Evolutionary conservation across 768 basidiomycete genomes (phyloP).

Genomic region (Lepiota brunneoincarnata): DNA sequence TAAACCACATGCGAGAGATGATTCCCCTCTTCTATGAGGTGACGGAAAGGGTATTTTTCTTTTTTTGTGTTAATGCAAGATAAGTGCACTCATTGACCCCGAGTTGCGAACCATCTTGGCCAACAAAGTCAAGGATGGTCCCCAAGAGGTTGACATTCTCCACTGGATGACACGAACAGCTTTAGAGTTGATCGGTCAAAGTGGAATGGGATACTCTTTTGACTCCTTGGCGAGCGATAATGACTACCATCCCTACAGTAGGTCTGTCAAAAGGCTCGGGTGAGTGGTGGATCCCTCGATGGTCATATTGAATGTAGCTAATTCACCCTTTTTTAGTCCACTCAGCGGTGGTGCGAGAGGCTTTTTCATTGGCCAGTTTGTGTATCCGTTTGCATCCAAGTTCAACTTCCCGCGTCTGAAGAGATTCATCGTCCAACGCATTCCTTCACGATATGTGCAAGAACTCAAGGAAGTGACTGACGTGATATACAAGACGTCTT

Average conservation of each 20-base stretch:
- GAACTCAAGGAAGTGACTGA: slow-evolving; percentile 29
- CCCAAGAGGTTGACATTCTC: slow-evolving; percentile 13
- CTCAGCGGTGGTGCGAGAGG: slow-evolving; percentile 2
- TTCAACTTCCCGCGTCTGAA: slow-evolving; percentile 8
- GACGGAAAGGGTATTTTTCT: slow-evolving; percentile 22
- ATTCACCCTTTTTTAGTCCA: background rate
- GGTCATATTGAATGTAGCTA: background rate
- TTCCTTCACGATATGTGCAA: slow-evolving; percentile 29
- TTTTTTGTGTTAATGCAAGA: background rate
- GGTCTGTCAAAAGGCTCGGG: slow-evolving; percentile 29
- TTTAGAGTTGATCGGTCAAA: slow-evolving; percentile 28
- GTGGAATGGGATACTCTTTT: slow-evolving; percentile 29
- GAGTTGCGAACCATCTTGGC: slow-evolving; percentile 25
- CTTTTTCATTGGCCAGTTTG: slow-evolving; percentile 6
- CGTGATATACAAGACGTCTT: slow-evolving; percentile 32
- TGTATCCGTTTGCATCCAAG: slow-evolving; percentile 4
- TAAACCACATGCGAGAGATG: slow-evolving; percentile 31
- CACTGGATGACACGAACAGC: slow-evolving; percentile 28
- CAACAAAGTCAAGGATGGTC: slow-evolving; percentile 24
- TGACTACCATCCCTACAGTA: slow-evolving; percentile 26
- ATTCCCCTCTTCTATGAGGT: slow-evolving; percentile 36
- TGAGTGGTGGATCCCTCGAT: slow-evolving; percentile 15
- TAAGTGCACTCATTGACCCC: background rate
- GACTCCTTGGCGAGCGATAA: slow-evolving; percentile 27
- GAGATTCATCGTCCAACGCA: slow-evolving; percentile 27